Percentiles rank a stretch among this genome's conserved stretches.
Evolutionary conservation across 1,284 basidiomycete species (phyloP).

Genomic region (Lentinula novae-zelandiae): DNA sequence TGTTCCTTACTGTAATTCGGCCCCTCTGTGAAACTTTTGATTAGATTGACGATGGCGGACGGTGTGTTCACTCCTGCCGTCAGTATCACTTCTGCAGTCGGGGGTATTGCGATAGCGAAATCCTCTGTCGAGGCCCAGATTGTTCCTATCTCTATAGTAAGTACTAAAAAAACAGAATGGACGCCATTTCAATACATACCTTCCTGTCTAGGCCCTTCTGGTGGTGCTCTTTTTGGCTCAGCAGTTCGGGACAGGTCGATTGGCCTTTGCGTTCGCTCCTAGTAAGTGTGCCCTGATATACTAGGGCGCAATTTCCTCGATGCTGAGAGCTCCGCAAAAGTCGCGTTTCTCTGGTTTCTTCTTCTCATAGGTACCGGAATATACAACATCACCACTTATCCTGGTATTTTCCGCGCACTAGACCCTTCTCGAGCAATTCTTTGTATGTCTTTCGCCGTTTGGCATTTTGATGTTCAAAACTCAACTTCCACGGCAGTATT

Average conservation of each 20-base stretch:
- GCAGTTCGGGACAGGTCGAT: conserved; percentile 51
- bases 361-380: conserved; percentile 51
- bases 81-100: conserved; percentile 64
- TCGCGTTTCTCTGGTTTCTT: conserved; percentile 56
- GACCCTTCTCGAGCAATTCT: conserved; percentile 64
- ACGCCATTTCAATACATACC: not conserved
- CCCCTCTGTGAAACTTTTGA: not conserved
- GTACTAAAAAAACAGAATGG: conserved; percentile 13
- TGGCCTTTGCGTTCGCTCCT: conserved; percentile 53
- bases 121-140: conserved; percentile 42
- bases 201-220: conserved; percentile 42
- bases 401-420: conserved; percentile 62
- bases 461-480: not conserved
- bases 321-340: conserved; percentile 23
- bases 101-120: conserved; percentile 60
- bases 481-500: conserved; percentile 39
- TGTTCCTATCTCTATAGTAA: conserved; percentile 55
- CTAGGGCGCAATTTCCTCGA: not conserved
- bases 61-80: conserved; percentile 65
- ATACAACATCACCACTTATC: conserved; percentile 50
- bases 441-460: conserved; percentile 31
- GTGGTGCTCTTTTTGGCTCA: conserved; percentile 57
- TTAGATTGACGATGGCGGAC: conserved; percentile 57
- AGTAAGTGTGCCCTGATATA: conserved; percentile 29
- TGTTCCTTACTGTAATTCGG: not conserved